These are phyloP conservation scores for Backusella circina DNA, from an alignment of 192 early-diverging fungal species.

Conservation along the genomic window DNA sequence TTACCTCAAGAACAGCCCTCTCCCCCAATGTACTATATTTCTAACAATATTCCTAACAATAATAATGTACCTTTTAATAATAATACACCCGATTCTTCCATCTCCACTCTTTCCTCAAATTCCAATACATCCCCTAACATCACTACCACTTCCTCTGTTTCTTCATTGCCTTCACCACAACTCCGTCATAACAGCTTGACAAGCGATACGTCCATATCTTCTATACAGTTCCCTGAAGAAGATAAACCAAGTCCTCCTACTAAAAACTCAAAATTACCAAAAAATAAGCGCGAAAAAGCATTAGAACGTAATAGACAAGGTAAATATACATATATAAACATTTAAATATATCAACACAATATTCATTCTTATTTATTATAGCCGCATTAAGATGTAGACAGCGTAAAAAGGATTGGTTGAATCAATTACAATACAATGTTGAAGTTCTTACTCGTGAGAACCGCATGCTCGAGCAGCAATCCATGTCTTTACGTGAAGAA, in stretches of 20 bases:
- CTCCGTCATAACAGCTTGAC: neutral
- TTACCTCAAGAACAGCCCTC: neutral
- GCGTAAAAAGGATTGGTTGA: slow-evolving; percentile 87
- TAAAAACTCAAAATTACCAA: neutral
- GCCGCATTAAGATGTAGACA: slow-evolving; percentile 92
- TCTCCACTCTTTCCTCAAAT: neutral
- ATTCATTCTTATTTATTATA: neutral
- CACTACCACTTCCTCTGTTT: neutral
- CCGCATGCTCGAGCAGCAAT: slow-evolving; percentile 53
- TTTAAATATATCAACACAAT: neutral
- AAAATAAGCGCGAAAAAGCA: neutral
- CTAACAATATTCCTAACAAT: neutral
- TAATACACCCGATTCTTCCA: neutral
- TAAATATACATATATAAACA: neutral
- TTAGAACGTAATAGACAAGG: neutral
- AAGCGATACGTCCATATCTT: neutral
- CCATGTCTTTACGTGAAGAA: slow-evolving; percentile 59
- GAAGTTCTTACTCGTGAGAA: slow-evolving; percentile 60
- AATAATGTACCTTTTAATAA: neutral
- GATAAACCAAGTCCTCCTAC: neutral
- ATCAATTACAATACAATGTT: slow-evolving; percentile 66
- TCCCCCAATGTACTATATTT: neutral
- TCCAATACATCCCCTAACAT: neutral
- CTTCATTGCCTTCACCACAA: neutral
- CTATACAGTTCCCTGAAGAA: neutral